A percentile compares a stretch with the other conserved stretches of the same genome.
Conservation (phyloP, 2,329 filamentous ascomycete species). For the Trichocomaceae sp. region DNA sequence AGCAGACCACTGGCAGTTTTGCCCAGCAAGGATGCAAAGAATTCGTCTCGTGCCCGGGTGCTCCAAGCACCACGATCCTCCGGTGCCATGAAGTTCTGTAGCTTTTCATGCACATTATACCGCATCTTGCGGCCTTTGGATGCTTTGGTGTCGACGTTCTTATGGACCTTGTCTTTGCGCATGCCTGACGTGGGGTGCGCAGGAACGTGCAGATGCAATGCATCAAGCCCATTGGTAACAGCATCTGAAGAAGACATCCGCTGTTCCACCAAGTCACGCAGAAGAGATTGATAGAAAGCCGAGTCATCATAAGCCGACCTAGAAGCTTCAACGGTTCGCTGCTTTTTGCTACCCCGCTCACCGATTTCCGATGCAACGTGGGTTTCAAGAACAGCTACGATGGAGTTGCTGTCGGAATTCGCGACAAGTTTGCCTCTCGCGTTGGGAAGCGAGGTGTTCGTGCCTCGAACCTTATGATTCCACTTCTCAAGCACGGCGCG, state of each 20-base stretch:
- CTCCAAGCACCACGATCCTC: conserved; percentile 79
- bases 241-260: conserved; percentile 59
- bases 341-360: conserved; percentile 28
- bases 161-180: conserved; percentile 61
- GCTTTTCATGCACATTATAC: conserved; percentile 91
- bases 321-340: conserved; percentile 19
- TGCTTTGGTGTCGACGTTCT: conserved; percentile 83
- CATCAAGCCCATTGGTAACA: conserved; percentile 41
- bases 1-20: conserved; percentile 56
- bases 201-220: conserved; percentile 30
- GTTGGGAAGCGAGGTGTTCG: conserved; percentile 46
- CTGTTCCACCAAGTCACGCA: conserved; percentile 90
- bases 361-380: conserved; percentile 38
- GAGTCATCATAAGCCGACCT: conserved; percentile 76
- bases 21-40: conserved; percentile 70
- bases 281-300: conserved; percentile 85
- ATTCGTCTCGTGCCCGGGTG: conserved; percentile 65
- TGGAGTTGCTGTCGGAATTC: conserved; percentile 46
- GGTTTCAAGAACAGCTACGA: conserved; percentile 39
- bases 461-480: conserved; percentile 67
- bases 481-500: conserved; percentile 78
- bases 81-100: conserved; percentile 96
- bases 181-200: conserved; percentile 38
- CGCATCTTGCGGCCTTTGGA: conserved; percentile 92
- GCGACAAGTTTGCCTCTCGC: conserved; percentile 57